Evolutionary conservation across 257 asterid genomes (phyloP), one percentile per base, ranked within the genome.

Genomic region (Przewalskia tangutica): DNA sequence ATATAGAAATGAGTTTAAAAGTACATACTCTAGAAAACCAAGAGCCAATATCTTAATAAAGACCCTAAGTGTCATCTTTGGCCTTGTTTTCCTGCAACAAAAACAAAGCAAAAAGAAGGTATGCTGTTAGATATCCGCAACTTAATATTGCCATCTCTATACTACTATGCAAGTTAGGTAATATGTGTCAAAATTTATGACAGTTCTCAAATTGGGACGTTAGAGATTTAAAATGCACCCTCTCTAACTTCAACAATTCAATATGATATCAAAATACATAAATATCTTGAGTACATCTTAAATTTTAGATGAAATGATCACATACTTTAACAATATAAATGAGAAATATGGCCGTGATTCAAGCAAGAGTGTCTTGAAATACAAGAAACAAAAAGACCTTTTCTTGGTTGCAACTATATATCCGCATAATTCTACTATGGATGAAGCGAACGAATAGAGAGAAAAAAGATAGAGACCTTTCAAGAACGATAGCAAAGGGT

Each of bases 11-110:
- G 78, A 0, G 83, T 14, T 62, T n/a, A 42, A 44, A 48, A 27
- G 58, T 5, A 84, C 80, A 83, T 95, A 93, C 99, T 95, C 99
- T 59, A 93, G 83, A 82, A 93, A 91, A 78, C 92, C 99, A 65
- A 93, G 97, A 77, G 86, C 86, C 81, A 86, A 23, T 66, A 93
- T 89, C 88, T 95, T 95, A 79, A 91, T 32, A 68, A 91, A 89
- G 16, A 88, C 58, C 8, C 93, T 88, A 59, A 83, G 78, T 14
- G 98, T 95, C 91, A 95, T 84, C 66, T 88, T 91, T 9, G 98
- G 98, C 91, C 98, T 89, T 75, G 58, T 84, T 88, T 93, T 93
- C 97, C 99, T 93, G 98, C 62, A 71, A 87, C 54, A 55, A 27
- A 27, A 75, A 42, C 8, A 70, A 70, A 70, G 6, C 78, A 70